phyloP scores from a whole-genome alignment of 495 filamentous ascomycete genomes.

The Penicillium cinerascens region DNA sequence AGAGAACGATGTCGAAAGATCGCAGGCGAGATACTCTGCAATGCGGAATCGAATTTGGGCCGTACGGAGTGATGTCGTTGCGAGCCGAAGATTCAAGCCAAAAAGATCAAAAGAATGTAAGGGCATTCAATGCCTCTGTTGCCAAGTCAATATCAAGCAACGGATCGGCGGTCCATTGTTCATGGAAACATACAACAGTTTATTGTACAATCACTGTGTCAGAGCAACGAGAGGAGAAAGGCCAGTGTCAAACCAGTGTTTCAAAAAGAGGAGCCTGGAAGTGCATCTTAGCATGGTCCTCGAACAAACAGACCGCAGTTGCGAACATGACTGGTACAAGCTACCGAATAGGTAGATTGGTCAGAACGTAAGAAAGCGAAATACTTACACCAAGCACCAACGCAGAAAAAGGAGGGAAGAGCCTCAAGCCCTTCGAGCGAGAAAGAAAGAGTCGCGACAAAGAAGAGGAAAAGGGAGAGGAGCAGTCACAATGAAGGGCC shows the following conservation, averaged over 20 bases:
- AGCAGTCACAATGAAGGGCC: no score
- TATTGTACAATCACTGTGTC: conserved; percentile 4
- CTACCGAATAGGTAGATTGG: neutral
- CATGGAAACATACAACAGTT: conserved; percentile 7
- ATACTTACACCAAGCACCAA: conserved; percentile 1
- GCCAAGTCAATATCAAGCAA: conserved; percentile 3
- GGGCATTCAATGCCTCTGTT: conserved; percentile 41
- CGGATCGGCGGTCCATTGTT: neutral
- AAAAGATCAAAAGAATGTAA: conserved; percentile 21
- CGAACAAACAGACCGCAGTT: neutral
- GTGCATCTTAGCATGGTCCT: neutral
- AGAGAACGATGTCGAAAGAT: conserved; percentile 9
- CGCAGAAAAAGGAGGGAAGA: conserved; percentile 11
- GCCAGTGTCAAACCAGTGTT: conserved; percentile 30
- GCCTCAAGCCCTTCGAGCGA: conserved; percentile 24
- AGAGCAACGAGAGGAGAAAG: conserved; percentile 17
- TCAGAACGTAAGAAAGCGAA: neutral
- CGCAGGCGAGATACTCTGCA: conserved; percentile 3
- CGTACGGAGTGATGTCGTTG: conserved; percentile 9
- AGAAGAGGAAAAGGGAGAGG: conserved; percentile 9
- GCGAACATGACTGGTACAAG: neutral
- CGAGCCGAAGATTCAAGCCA: conserved; percentile 8
- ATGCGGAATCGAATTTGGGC: conserved; percentile 13
- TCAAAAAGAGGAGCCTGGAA: conserved; percentile 9
- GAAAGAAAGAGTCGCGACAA: conserved; percentile 9